Percentiles rank a stretch among this genome's conserved stretches.
Evolutionary conservation across 2,329 filamentous ascomycete genomes (phyloP).

Genomic region (Fusarium mangiferae): DNA sequence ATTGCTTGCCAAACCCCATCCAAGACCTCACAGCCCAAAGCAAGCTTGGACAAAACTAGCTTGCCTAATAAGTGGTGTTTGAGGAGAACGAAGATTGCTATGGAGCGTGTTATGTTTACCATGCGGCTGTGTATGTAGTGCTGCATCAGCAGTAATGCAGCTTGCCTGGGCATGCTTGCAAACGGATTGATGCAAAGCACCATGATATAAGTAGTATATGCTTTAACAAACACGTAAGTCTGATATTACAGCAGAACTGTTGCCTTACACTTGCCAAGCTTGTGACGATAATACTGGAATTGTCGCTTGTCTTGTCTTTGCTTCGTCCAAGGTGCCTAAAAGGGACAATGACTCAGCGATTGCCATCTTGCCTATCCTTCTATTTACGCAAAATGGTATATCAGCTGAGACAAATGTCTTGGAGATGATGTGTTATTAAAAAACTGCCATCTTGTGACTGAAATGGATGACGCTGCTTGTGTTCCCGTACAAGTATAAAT

Average conservation of each 20-base stretch:
- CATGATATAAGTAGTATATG: rapidly evolving
- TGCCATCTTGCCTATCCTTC: neutral
- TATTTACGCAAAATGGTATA: neutral
- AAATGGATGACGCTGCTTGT: neutral
- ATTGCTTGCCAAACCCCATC: neutral
- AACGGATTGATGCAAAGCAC: neutral
- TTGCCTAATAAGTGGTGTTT: neutral
- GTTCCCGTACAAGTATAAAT: neutral
- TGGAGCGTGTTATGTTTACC: neutral
- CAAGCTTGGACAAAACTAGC: neutral
- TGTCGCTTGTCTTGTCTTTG: neutral
- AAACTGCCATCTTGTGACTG: rapidly evolving
- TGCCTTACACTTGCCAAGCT: neutral
- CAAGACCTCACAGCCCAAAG: rapidly evolving
- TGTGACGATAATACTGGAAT: neutral
- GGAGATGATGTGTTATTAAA: neutral
- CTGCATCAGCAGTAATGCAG: neutral
- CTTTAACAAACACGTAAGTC: neutral
- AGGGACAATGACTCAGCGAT: neutral
- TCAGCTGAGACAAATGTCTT: rapidly evolving
- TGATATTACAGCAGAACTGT: rapidly evolving
- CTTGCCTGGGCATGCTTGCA: neutral
- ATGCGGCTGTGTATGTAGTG: neutral
- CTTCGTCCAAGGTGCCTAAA: neutral
- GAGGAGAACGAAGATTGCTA: rapidly evolving